phyloP scores from a whole-genome alignment of 441 rosid species.

The Aleurites moluccanus region DNA sequence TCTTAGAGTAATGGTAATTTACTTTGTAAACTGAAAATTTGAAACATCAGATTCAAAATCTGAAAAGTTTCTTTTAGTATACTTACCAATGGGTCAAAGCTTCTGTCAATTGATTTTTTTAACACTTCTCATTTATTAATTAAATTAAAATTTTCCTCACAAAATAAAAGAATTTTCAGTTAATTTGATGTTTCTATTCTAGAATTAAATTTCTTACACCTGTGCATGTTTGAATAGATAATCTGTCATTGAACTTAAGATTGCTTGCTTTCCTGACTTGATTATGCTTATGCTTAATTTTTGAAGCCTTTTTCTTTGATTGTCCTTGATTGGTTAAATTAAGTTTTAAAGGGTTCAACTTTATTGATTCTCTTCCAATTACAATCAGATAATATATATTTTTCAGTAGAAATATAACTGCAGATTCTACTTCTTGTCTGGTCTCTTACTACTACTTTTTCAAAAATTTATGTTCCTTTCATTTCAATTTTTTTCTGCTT shows the following conservation, averaged over 20 bases:
- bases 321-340: background rate
- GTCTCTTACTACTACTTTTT: background rate
- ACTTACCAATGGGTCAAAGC: background rate
- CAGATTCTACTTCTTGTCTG: background rate
- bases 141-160: too few species aligned
- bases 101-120: background rate
- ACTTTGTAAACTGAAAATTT: background rate
- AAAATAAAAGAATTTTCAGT: background rate
- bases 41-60: background rate
- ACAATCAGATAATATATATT: too few species aligned
- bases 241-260: background rate
- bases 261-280: background rate
- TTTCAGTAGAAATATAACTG: background rate
- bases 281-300: background rate
- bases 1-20: background rate
- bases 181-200: background rate
- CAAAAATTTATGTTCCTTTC: background rate
- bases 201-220: background rate
- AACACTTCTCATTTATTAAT: background rate
- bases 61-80: background rate
- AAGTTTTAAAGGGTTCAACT: background rate
- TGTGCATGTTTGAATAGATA: background rate
- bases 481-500: background rate
- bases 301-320: conserved; percentile 6
- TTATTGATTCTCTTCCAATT: conserved; percentile 4